Conservation (phyloP, 495 filamentous ascomycete species). For the Aspergillus coremiiformis region DNA sequence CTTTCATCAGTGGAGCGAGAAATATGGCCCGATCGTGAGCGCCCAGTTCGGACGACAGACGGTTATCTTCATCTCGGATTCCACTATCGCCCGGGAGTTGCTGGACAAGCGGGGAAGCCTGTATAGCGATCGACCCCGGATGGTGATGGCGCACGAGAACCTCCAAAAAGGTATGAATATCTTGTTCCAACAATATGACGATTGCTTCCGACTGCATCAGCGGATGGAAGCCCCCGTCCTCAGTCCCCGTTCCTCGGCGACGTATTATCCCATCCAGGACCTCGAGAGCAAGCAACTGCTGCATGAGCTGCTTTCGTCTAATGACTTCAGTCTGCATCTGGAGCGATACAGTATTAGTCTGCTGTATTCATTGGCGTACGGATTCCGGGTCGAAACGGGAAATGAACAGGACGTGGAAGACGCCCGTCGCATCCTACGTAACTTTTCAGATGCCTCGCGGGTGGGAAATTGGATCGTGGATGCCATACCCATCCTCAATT, state of each 20-base stretch:
- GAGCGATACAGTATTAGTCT: constrained; percentile 18
- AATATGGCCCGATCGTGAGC: constrained; percentile 23
- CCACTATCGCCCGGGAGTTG: constrained; percentile 15
- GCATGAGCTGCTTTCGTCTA: constrained; percentile 13
- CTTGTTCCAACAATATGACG: constrained; percentile 35
- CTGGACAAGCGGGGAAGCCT: constrained; percentile 16
- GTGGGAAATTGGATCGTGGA: constrained; percentile 27
- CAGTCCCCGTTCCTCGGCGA: constrained; percentile 26
- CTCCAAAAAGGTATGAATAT: constrained; percentile 29
- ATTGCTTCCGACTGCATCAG: constrained; percentile 32
- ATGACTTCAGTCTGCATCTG: constrained; percentile 16
- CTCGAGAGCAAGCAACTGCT: constrained; percentile 26
- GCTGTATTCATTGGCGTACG: constrained; percentile 23
- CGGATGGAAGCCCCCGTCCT: constrained; percentile 26
- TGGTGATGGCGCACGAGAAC: constrained; percentile 16
- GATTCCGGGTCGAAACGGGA: constrained; percentile 18
- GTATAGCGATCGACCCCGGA: constrained; percentile 19
- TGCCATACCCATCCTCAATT: constrained; percentile 22
- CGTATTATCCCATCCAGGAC: constrained; percentile 33
- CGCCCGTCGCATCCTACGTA: constrained; percentile 4
- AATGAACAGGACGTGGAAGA: constrained; percentile 12
- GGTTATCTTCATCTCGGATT: constrained; percentile 12
- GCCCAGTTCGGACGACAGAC: constrained; percentile 9
- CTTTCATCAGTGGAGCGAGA: constrained; percentile 19
- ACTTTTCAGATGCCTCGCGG: constrained; percentile 11